phyloP scores from a whole-genome alignment of 208 protist species.

The Strigomonas culicis region DNA sequence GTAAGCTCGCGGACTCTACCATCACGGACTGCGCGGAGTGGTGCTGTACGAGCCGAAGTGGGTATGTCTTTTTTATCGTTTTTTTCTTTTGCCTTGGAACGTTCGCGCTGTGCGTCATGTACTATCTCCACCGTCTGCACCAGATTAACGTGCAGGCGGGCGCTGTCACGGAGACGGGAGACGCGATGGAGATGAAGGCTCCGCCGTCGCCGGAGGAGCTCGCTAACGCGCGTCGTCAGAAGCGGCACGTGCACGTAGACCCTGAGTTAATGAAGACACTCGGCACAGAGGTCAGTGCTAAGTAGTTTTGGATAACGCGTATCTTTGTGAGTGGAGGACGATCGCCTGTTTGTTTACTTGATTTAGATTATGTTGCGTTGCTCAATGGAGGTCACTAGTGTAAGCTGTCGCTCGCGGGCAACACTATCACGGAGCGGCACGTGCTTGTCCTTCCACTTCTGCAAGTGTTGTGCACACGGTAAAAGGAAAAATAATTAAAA shows the following conservation, averaged over 20 bases:
- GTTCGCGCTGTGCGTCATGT: constrained; percentile 53
- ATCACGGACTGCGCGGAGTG: constrained; percentile 61
- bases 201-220: constrained; percentile 28
- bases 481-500: too few species aligned
- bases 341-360: not conserved
- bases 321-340: not conserved
- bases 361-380: not conserved
- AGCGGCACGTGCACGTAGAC: constrained; percentile 53
- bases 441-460: too few species aligned
- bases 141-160: constrained; percentile 63
- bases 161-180: constrained; percentile 49
- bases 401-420: too few species aligned
- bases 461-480: too few species aligned
- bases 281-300: not conserved
- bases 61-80: constrained; percentile 72
- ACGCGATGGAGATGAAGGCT: constrained; percentile 29
- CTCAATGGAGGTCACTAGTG: too few species aligned
- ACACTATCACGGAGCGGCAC: too few species aligned
- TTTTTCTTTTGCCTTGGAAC: constrained; percentile 72
- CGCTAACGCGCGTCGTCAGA: constrained; percentile 31
- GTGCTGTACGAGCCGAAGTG: constrained; percentile 69
- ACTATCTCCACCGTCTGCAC: constrained; percentile 78
- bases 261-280: constrained; percentile 38
- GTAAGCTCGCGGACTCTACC: constrained; percentile 35
- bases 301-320: not conserved